Percentiles rank a stretch among this genome's conserved stretches.
phyloP scores from a whole-genome alignment of 352 stramenopile genomes.

The Plasmopara halstedii region DNA sequence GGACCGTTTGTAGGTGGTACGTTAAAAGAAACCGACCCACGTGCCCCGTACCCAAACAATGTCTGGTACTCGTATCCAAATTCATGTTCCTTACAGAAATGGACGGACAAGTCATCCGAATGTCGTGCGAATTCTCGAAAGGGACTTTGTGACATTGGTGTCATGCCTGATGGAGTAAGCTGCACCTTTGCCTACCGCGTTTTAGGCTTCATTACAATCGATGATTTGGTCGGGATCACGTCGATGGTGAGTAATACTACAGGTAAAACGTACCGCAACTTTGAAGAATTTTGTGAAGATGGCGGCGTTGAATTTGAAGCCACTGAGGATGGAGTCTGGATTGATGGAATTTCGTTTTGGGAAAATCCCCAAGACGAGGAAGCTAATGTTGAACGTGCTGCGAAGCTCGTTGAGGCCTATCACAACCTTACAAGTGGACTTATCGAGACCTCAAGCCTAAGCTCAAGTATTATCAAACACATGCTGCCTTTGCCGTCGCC shows the following conservation, averaged over 20 bases:
- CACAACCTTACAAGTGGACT: slow-evolving; percentile 37
- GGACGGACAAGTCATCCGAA: slow-evolving; percentile 35
- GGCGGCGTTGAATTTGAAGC: slow-evolving; percentile 54
- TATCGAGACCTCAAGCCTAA: slow-evolving; percentile 27
- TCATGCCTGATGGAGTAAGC: slow-evolving; percentile 47
- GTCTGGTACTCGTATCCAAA: slow-evolving; percentile 81
- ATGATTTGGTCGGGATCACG: slow-evolving; percentile 72
- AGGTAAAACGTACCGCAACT: slow-evolving; percentile 43
- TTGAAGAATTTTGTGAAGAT: slow-evolving; percentile 53
- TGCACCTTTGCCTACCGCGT: slow-evolving; percentile 64
- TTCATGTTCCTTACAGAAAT: slow-evolving; percentile 46
- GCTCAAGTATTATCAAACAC: slow-evolving; percentile 26
- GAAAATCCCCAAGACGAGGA: slow-evolving; percentile 52
- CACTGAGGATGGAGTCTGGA: slow-evolving; percentile 31
- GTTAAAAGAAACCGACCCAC: slow-evolving; percentile 36
- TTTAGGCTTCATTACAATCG: slow-evolving; percentile 54
- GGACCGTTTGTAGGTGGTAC: slow-evolving; percentile 59
- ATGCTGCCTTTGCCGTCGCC: slow-evolving; percentile 48
- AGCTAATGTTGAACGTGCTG: slow-evolving; percentile 37
- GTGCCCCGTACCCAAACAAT: slow-evolving; percentile 61
- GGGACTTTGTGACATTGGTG: slow-evolving; percentile 45
- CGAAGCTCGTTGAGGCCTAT: slow-evolving; percentile 50
- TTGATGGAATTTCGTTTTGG: slow-evolving; percentile 60
- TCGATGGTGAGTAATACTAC: slow-evolving; percentile 49
- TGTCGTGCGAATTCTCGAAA: slow-evolving; percentile 38